These are phyloP conservation scores for Pythium brassicae DNA, from an alignment of 352 stramenopile genomes.

Conservation along the genomic window DNA sequence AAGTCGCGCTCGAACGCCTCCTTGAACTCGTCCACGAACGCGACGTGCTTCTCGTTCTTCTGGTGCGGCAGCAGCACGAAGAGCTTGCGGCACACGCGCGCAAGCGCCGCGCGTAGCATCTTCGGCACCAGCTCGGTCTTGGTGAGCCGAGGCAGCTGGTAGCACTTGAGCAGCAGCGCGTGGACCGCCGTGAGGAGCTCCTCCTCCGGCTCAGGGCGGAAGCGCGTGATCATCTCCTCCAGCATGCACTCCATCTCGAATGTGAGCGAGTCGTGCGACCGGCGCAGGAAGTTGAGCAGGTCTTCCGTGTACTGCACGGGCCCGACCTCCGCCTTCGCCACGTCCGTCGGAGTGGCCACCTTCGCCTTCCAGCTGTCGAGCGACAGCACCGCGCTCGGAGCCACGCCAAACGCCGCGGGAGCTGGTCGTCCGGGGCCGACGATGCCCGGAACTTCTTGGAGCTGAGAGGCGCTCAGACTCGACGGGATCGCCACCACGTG, in stretches of 20 bases:
- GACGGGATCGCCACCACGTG: slow-evolving; percentile 73
- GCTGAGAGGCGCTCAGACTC: slow-evolving; percentile 44
- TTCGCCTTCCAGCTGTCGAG: slow-evolving; percentile 73
- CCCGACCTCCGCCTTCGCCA: slow-evolving; percentile 63
- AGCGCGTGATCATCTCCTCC: slow-evolving; percentile 98
- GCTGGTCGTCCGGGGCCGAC: slow-evolving; percentile 58
- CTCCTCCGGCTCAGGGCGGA: slow-evolving; percentile 95
- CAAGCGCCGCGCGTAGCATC: slow-evolving; percentile 87
- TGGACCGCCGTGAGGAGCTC: slow-evolving; percentile 96
- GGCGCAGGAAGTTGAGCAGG: slow-evolving; percentile 94
- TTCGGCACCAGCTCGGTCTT: slow-evolving; percentile 79
- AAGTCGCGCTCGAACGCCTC: slow-evolving; percentile 85
- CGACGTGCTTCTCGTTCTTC: slow-evolving; percentile 85
- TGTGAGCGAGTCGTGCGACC: slow-evolving; percentile 83
- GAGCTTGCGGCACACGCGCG: slow-evolving; percentile 91
- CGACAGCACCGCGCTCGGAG: slow-evolving; percentile 53
- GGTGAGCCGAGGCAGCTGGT: slow-evolving; percentile 79
- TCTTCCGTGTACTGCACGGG: slow-evolving; percentile 89
- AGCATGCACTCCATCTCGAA: slow-evolving; percentile 98
- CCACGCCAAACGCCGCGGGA: slow-evolving; percentile 66
- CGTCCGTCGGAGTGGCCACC: slow-evolving; percentile 33
- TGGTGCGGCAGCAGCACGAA: slow-evolving; percentile 81
- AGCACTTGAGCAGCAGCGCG: slow-evolving; percentile 94
- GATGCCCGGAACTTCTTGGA: slow-evolving; percentile 72
- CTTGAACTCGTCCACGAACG: slow-evolving; percentile 88